A percentile compares a stretch with the other conserved stretches of the same genome.
phyloP scores from a whole-genome alignment of 2,329 filamentous ascomycete genomes.

The Cercospora zeina region DNA sequence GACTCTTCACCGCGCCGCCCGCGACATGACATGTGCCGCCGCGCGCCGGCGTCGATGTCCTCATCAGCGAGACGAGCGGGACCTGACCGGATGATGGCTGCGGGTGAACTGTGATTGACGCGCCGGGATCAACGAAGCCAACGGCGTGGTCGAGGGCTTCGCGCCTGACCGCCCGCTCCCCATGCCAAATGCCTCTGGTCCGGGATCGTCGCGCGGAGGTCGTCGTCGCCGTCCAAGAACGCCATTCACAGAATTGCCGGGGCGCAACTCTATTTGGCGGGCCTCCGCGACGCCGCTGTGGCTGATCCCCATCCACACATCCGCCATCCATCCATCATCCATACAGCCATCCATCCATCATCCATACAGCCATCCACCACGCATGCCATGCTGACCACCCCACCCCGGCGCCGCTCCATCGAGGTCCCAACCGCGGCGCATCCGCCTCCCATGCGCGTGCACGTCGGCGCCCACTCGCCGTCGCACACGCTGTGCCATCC shows the following conservation, averaged over 20 bases:
- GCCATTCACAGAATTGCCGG: conserved; percentile 14
- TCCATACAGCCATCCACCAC: background rate
- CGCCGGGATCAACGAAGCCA: background rate
- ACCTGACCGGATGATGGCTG: background rate
- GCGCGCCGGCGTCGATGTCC: background rate
- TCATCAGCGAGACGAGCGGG: too few relatives aligned
- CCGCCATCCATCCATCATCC: too few relatives aligned
- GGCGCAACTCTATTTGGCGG: conserved; percentile 13
- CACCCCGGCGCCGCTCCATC: background rate
- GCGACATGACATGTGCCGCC: conserved; percentile 19
- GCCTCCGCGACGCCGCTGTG: conserved; percentile 10
- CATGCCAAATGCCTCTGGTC: conserved; percentile 6
- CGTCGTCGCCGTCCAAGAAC: conserved; percentile 3
- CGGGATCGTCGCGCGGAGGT: background rate
- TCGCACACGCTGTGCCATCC: background rate
- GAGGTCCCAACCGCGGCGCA: background rate
- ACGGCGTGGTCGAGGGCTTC: background rate
- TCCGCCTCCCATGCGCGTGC: conserved; percentile 5
- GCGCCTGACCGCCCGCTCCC: conserved; percentile 8
- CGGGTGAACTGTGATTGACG: too few relatives aligned
- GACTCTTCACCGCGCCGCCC: conserved; percentile 13
- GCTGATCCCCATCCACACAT: conserved; percentile 16
- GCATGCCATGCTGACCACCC: background rate
- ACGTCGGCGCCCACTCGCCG: background rate
- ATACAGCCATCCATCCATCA: background rate